A percentile compares a stretch with the other conserved stretches of the same genome.
Conservation (phyloP, 768 basidiomycete species). For the Serendipita sp. region DNA sequence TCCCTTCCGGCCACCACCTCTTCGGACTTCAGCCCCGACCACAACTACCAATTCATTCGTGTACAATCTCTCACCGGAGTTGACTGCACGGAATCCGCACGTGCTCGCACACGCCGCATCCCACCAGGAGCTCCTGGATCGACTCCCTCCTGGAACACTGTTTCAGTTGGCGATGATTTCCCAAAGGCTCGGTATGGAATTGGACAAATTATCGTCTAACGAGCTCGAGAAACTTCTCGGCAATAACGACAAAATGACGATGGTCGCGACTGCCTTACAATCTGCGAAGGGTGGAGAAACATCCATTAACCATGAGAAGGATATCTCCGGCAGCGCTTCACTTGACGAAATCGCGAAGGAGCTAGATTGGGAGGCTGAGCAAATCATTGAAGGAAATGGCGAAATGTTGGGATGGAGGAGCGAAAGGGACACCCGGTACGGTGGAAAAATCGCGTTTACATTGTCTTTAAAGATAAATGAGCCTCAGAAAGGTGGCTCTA, state of each 20-base stretch:
- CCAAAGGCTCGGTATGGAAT: background rate
- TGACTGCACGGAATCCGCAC: background rate
- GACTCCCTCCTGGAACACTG: background rate
- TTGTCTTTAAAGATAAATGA: background rate
- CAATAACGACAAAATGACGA: background rate
- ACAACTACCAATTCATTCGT: too few relatives aligned
- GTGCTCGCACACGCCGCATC: background rate
- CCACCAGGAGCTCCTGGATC: background rate
- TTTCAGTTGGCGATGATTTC: background rate
- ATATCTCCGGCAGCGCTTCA: background rate
- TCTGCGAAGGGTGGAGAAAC: background rate
- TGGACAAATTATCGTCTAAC: background rate
- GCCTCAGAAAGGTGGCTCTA: background rate
- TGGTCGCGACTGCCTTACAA: background rate
- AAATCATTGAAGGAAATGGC: background rate
- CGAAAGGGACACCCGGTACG: background rate
- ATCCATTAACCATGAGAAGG: background rate
- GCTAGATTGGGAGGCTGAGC: conserved; percentile 4
- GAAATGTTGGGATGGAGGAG: background rate
- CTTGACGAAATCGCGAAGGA: background rate
- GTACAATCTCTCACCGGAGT: background rate
- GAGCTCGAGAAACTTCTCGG: background rate
- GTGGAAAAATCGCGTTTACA: background rate
- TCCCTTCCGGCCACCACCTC: too few relatives aligned
- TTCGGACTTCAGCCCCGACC: too few relatives aligned